These are phyloP conservation scores for Colletotrichum ledebouriae DNA, from an alignment of 2,329 filamentous ascomycete genomes.

Conservation along the genomic window DNA sequence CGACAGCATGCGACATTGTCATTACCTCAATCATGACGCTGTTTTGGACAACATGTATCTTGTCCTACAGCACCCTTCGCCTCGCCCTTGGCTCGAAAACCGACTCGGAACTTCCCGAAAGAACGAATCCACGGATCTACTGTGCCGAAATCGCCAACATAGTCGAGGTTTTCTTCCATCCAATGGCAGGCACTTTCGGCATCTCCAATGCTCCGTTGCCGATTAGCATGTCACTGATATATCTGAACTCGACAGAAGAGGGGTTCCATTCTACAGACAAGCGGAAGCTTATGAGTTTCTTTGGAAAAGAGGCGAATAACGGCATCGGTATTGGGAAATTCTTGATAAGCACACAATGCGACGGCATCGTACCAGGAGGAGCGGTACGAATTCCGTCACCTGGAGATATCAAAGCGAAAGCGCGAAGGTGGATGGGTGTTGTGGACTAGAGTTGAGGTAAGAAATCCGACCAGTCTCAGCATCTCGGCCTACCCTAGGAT, in stretches of 20 bases:
- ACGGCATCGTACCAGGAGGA: not conserved
- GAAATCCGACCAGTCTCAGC: too few relatives aligned
- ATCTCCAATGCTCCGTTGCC: conserved; percentile 40
- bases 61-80: conserved; percentile 40
- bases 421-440: conserved; percentile 25
- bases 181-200: conserved; percentile 37
- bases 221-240: conserved; percentile 39
- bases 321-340: conserved; percentile 37
- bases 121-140: conserved; percentile 33
- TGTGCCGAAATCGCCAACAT: conserved; percentile 42
- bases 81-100: conserved; percentile 17
- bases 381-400: not conserved
- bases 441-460: not conserved
- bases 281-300: conserved; percentile 33
- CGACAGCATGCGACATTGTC: conserved; percentile 37
- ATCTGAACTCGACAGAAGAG: conserved; percentile 38
- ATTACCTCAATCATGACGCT: conserved; percentile 35
- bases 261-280: conserved; percentile 27
- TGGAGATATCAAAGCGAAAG: conserved; percentile 23
- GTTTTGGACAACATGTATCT: conserved; percentile 37
- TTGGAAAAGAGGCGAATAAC: conserved; percentile 23
- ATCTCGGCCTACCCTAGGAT: too few relatives aligned
- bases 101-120: conserved; percentile 10
- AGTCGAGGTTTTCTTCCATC: conserved; percentile 40
- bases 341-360: conserved; percentile 29